phyloP scores from a whole-genome alignment of 495 filamentous ascomycete species.

The Glarea lozoyensis region DNA sequence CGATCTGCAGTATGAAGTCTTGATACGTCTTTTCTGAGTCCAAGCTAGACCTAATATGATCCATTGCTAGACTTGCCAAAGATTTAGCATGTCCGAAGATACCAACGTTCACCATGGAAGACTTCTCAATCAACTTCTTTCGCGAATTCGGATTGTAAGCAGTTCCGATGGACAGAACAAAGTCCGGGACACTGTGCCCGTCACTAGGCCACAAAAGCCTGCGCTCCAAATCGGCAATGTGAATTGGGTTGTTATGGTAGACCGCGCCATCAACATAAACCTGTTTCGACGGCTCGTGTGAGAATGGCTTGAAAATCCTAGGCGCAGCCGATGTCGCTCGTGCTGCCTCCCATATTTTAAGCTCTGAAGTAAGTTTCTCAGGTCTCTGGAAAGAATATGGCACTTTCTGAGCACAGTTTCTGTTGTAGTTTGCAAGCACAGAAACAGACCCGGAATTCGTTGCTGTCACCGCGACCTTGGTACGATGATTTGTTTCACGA shows the following conservation, averaged over 20 bases:
- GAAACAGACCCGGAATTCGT: no score
- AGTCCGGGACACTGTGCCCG: conserved; percentile 28
- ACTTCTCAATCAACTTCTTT: no score
- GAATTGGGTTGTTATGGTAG: conserved; percentile 37
- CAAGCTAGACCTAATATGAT: no score
- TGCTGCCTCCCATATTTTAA: conserved; percentile 43
- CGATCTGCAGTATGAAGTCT: no score
- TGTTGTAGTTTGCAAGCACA: conserved; percentile 45
- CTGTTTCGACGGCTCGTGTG: conserved; percentile 25
- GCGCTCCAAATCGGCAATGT: conserved; percentile 35
- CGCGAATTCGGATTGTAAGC: no score
- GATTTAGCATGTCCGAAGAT: no score
- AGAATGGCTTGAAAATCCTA: conserved; percentile 37
- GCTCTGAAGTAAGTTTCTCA: conserved; percentile 28
- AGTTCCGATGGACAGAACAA: conserved; percentile 41
- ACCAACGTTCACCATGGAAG: no score
- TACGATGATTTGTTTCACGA: conserved; percentile 18
- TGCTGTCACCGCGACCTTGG: conserved; percentile 32
- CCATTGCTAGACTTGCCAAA: no score
- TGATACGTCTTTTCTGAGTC: no score
- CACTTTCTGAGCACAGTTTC: conserved; percentile 16
- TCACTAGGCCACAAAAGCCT: conserved; percentile 38
- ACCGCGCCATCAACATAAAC: conserved; percentile 37
- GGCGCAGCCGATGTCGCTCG: conserved; percentile 42
- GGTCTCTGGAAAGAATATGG: conserved; percentile 39